Conservation (phyloP, 495 filamentous ascomycete genomes). For the Cairneyella variabilis region DNA sequence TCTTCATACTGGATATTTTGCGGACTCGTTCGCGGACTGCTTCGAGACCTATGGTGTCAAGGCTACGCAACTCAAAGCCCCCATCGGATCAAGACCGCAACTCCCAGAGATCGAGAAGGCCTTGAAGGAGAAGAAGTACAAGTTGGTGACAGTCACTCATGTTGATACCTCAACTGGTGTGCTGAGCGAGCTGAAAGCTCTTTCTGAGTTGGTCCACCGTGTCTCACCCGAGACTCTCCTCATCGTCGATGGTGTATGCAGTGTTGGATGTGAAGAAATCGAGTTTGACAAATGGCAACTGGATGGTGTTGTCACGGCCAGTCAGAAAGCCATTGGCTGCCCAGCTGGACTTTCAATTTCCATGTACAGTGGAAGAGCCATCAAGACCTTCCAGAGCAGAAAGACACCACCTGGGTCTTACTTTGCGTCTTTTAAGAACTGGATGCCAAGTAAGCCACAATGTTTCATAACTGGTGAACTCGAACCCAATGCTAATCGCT, state of each 20-base stretch:
- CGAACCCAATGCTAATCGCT: conserved; percentile 30
- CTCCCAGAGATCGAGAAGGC: conserved; percentile 82
- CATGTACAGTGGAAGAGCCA: conserved; percentile 87
- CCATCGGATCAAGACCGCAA: conserved; percentile 85
- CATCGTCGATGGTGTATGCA: conserved; percentile 94
- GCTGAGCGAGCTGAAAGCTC: conserved; percentile 78
- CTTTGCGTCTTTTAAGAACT: conserved; percentile 95
- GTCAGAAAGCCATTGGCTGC: conserved; percentile 93
- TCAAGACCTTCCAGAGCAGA: conserved; percentile 72
- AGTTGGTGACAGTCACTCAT: conserved; percentile 89
- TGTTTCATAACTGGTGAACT: neutral
- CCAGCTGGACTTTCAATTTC: conserved; percentile 91
- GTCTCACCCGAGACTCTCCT: conserved; percentile 89
- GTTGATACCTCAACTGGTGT: conserved; percentile 97
- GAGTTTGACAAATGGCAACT: conserved; percentile 92
- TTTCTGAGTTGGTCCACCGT: conserved; percentile 75
- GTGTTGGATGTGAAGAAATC: conserved; percentile 93
- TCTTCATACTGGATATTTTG: conserved; percentile 95
- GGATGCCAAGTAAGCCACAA: conserved; percentile 70
- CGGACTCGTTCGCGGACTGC: conserved; percentile 90
- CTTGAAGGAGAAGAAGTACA: conserved; percentile 84
- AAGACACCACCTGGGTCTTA: conserved; percentile 79
- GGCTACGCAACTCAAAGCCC: conserved; percentile 82
- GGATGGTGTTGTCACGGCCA: conserved; percentile 89
- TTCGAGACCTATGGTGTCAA: conserved; percentile 85